These are phyloP conservation scores for Moesziomyces sp. DNA, from an alignment of 1,284 basidiomycete species.

Conservation along the genomic window DNA sequence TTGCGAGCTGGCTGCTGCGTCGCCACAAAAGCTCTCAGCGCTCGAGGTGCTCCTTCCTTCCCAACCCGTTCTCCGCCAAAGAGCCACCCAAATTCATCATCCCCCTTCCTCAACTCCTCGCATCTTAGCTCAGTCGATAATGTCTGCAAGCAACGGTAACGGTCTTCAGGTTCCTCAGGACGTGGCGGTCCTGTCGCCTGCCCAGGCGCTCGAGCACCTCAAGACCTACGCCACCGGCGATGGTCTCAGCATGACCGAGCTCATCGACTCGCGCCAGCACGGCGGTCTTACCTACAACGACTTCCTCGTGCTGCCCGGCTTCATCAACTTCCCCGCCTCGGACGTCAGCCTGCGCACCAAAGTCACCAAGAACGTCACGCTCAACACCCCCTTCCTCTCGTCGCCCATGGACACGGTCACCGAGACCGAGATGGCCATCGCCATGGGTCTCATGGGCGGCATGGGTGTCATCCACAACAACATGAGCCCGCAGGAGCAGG, in stretches of 20 bases:
- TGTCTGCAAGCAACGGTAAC: conserved; percentile 19
- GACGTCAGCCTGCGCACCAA: conserved; percentile 85
- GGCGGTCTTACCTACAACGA: conserved; percentile 92
- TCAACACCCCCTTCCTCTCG: conserved; percentile 97
- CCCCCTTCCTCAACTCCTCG: conserved; percentile 2
- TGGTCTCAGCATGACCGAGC: conserved; percentile 85
- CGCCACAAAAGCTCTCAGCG: conserved; percentile 11
- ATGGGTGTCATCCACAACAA: conserved; percentile 99
- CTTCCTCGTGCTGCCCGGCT: conserved; percentile 77
- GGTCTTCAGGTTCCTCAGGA: conserved; percentile 38
- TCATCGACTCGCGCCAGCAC: conserved; percentile 88
- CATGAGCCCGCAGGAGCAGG: conserved; percentile 86
- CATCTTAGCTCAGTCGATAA: not conserved
- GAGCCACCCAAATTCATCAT: conserved; percentile 39
- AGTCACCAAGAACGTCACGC: conserved; percentile 88
- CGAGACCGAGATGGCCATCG: conserved; percentile 94
- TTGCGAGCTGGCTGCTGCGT: not conserved
- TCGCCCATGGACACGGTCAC: conserved; percentile 99
- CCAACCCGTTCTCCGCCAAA: conserved; percentile 36
- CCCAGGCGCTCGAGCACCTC: conserved; percentile 59
- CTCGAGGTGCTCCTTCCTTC: conserved; percentile 12
- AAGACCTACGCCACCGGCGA: conserved; percentile 78
- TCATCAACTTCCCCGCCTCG: conserved; percentile 88
- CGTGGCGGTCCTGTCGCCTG: conserved; percentile 49
- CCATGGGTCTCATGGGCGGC: conserved; percentile 76